Conservation (phyloP, 176 grass and related monocot genomes). For the Musa itinerans region DNA sequence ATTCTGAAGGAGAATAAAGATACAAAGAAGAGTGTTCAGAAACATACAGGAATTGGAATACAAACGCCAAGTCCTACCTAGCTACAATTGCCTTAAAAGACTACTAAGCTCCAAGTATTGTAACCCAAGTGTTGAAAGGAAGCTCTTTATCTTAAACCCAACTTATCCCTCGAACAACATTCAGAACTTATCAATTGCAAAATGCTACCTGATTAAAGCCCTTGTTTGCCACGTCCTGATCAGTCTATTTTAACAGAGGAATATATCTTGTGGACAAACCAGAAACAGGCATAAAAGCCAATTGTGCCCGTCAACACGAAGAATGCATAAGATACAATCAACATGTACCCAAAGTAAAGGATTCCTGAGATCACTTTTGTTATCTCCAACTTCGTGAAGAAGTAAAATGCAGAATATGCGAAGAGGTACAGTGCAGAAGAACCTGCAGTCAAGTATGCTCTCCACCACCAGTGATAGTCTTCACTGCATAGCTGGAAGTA, state of each 20-base stretch:
- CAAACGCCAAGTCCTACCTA: not conserved
- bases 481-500: slow-evolving; percentile 81
- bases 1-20: not conserved
- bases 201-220: not conserved
- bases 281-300: slow-evolving; percentile 76
- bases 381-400: slow-evolving; percentile 76
- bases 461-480: slow-evolving; percentile 86
- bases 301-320: slow-evolving; percentile 73
- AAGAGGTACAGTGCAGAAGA: slow-evolving; percentile 67
- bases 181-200: not conserved
- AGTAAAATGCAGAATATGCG: slow-evolving; percentile 65
- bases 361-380: slow-evolving; percentile 65
- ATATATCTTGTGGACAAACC: slow-evolving; percentile 73
- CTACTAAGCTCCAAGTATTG: not conserved
- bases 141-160: not conserved
- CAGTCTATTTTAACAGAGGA: slow-evolving; percentile 71
- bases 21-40: not conserved
- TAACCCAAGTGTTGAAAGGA: too few relatives aligned
- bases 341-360: slow-evolving; percentile 79
- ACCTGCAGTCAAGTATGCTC: slow-evolving; percentile 56
- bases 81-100: not conserved
- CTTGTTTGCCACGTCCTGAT: slow-evolving; percentile 17
- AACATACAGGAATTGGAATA: not conserved
- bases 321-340: slow-evolving; percentile 70
- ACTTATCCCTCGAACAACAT: not conserved